Evolutionary conservation across 257 asterid genomes (phyloP), one percentile per base, ranked within the genome.

Genomic region (Solanum sparsipilum): DNA sequence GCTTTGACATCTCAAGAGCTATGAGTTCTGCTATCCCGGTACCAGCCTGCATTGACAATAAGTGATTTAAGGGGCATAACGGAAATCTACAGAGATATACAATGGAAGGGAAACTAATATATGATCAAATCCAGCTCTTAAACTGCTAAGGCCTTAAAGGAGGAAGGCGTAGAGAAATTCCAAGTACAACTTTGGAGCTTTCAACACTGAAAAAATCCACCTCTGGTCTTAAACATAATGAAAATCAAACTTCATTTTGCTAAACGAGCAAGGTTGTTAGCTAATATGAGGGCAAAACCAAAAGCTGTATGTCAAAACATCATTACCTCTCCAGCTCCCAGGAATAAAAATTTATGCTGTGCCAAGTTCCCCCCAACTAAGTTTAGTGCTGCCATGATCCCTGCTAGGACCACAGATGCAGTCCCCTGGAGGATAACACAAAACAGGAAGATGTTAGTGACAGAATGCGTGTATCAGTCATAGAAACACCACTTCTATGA

Each of bases 11-110:
- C 91, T 95, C 96, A 88, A 93, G 95, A 87, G 99, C 99, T 90
- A 96, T 96, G 90, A 96, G 96, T 90, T 96, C 98, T 44, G 99
- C 99, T 83, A 96, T 96, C 76, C 99, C 99, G 68, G 98, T 96
- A 87, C 99, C 99, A 89, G 99, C 99, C 99, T 96, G 93, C 91
- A 91, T 86, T 74, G 63, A 60, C 46, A 44, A 87, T 88, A 91
- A 56, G 83, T 85, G 87, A 56, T 83, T 76, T 39, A 60, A 58
- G 78, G 27, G 38, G 65, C n/a, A 74, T 52, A 82, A 70, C 29
- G 5, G n/a, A 34, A 25, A 83, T 83, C 27, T 48, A 31, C 20
- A 29, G 67, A 18, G 31, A 20, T 38, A 82, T 18, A 31, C 44
- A 82, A 20, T 82, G 86, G 31, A 48, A 82, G 31, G 31, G 41